These are phyloP conservation scores for Aquilaria yunnanensis DNA, from an alignment of 345 rosid species.

Conservation along the genomic window DNA sequence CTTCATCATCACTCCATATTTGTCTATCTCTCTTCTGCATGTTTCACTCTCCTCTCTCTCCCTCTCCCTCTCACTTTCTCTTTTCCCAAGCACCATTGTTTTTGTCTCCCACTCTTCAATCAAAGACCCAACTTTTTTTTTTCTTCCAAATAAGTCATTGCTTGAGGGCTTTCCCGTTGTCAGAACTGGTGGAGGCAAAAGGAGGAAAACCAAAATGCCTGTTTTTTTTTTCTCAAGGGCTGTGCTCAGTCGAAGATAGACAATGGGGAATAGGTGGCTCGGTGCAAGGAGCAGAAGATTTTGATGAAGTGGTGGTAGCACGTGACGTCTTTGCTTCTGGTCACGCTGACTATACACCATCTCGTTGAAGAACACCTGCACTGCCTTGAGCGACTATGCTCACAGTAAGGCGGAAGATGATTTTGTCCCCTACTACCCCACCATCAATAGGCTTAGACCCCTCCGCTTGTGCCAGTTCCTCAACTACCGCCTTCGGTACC, in stretches of 20 bases:
- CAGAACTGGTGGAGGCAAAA: background rate
- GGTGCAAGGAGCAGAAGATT: slow-evolving; percentile 69
- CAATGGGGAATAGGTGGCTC: slow-evolving; percentile 73
- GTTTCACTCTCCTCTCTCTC: background rate
- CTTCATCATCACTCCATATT: background rate
- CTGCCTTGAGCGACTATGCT: slow-evolving; percentile 84
- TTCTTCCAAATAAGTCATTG: background rate
- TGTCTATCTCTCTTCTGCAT: background rate
- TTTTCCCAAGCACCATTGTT: slow-evolving; percentile 5
- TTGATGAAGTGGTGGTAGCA: slow-evolving; percentile 73
- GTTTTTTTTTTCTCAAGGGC: slow-evolving; percentile 41
- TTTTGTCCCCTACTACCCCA: slow-evolving; percentile 14
- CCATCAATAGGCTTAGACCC: slow-evolving; percentile 20
- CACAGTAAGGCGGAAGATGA: slow-evolving; percentile 57
- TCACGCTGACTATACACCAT: slow-evolving; percentile 60
- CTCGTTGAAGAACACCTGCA: slow-evolving; percentile 76
- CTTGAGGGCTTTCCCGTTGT: background rate
- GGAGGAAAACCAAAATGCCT: background rate
- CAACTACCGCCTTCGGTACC: slow-evolving; percentile 53
- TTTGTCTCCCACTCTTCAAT: slow-evolving; percentile 6
- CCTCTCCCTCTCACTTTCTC: slow-evolving; percentile 5
- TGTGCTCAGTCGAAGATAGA: slow-evolving; percentile 90
- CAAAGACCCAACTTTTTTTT: background rate
- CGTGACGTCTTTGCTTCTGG: slow-evolving; percentile 79
- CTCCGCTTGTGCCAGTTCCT: slow-evolving; percentile 28